Percentiles rank a stretch among this genome's conserved stretches.
Conservation (phyloP, 768 basidiomycete species). For the Mycena capillaripes region DNA sequence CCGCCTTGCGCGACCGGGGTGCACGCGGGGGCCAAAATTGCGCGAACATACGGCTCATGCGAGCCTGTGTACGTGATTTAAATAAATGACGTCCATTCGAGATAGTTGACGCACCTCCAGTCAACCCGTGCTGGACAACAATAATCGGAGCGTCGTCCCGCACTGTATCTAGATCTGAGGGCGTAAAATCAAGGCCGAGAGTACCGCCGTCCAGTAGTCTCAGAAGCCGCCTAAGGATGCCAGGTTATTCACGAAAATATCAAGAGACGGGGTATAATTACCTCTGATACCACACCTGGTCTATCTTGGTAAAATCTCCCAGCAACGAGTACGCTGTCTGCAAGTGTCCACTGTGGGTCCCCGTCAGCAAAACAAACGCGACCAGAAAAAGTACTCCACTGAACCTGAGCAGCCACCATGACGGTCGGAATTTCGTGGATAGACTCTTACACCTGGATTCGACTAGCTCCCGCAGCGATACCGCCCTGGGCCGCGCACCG, state of each 20-base stretch:
- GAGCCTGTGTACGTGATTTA: constrained; percentile 65
- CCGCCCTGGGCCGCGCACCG: constrained; percentile 38
- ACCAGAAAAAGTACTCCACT: background rate
- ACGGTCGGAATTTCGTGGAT: constrained; percentile 56
- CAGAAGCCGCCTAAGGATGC: constrained; percentile 57
- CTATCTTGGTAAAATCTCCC: constrained; percentile 70
- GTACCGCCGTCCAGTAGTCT: constrained; percentile 74
- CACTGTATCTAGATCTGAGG: constrained; percentile 53
- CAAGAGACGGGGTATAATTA: too few relatives aligned
- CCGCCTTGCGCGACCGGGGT: constrained; percentile 81
- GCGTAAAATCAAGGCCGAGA: constrained; percentile 75
- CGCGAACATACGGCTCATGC: constrained; percentile 92
- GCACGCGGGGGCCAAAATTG: constrained; percentile 82
- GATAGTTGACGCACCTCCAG: constrained; percentile 55
- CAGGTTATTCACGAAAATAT: background rate
- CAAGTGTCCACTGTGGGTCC: constrained; percentile 59
- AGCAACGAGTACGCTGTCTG: constrained; percentile 73
- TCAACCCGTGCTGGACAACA: constrained; percentile 71
- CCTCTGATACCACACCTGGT: constrained; percentile 66
- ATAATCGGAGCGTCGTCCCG: constrained; percentile 65
- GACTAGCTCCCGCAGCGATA: constrained; percentile 55
- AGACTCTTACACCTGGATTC: constrained; percentile 59
- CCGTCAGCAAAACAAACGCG: background rate
- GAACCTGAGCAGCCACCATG: constrained; percentile 64
- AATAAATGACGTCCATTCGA: too few relatives aligned